Evolutionary conservation across 306 rosid genomes (phyloP).

Genomic region (Lathyrus tuberosus): DNA sequence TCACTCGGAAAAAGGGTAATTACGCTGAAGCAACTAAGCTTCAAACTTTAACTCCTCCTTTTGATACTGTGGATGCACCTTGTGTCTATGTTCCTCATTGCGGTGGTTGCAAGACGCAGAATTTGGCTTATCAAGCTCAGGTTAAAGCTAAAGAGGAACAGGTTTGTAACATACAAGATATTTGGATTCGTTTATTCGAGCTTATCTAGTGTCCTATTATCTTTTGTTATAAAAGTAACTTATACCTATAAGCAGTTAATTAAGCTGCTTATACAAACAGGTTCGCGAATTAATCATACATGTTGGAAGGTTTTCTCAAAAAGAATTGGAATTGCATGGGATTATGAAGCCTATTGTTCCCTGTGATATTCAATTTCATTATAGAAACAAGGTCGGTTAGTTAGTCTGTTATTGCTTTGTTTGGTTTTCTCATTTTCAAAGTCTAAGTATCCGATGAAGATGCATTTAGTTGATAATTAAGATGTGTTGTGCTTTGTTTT

Average conservation of each 20-base stretch:
- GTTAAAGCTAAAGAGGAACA: constrained; percentile 84
- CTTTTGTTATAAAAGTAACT: not conserved
- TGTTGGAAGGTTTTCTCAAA: constrained; percentile 65
- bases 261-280: constrained; percentile 41
- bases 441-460: not conserved
- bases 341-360: constrained; percentile 78
- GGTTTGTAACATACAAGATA: constrained; percentile 54
- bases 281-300: constrained; percentile 73
- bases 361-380: constrained; percentile 87
- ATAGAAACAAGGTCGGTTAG: constrained; percentile 84
- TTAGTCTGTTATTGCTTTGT: constrained; percentile 46
- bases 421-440: not conserved
- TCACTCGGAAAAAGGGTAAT: constrained; percentile 77
- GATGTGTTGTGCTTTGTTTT: not conserved
- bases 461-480: not conserved
- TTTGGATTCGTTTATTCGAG: not conserved
- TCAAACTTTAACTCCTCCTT: constrained; percentile 76
- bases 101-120: constrained; percentile 95
- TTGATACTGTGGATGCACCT: constrained; percentile 81
- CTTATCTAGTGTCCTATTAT: not conserved
- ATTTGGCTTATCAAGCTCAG: constrained; percentile 79
- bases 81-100: constrained; percentile 87
- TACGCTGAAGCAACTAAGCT: constrained; percentile 90
- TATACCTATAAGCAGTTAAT: not conserved
- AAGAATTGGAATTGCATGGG: constrained; percentile 53